A percentile compares a stretch with the other conserved stretches of the same genome.
Conservation (phyloP, 2,329 filamentous ascomycete genomes). For the Colletotrichum horii region DNA sequence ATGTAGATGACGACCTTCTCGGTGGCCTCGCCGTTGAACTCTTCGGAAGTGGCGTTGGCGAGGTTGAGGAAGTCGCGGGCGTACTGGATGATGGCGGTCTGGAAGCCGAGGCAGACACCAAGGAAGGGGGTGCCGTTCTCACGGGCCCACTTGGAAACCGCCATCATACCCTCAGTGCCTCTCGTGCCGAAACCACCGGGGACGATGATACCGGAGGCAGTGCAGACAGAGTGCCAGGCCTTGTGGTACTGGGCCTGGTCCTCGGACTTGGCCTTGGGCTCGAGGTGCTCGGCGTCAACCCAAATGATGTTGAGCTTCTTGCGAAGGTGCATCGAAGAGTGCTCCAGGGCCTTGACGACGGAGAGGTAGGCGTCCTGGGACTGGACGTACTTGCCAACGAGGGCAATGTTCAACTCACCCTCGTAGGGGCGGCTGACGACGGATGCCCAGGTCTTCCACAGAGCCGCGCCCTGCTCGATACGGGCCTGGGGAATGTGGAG, state of each 20-base stretch:
- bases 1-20: constrained; percentile 85
- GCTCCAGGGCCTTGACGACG: constrained; percentile 86
- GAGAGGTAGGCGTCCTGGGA: constrained; percentile 87
- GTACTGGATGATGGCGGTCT: constrained; percentile 89
- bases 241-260: constrained; percentile 80
- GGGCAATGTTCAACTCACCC: constrained; percentile 77
- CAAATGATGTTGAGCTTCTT: constrained; percentile 81
- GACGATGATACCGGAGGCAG: constrained; percentile 69
- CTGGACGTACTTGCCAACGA: constrained; percentile 91
- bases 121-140: constrained; percentile 82
- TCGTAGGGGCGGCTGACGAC: constrained; percentile 71
- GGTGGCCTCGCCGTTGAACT: constrained; percentile 60
- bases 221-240: constrained; percentile 82
- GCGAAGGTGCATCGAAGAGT: constrained; percentile 85
- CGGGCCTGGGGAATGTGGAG: constrained; percentile 58
- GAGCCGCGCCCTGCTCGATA: constrained; percentile 59
- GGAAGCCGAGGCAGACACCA: constrained; percentile 89
- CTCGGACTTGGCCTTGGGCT: constrained; percentile 63
- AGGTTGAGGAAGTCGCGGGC: constrained; percentile 78
- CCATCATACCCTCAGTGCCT: constrained; percentile 90
- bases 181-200: constrained; percentile 82
- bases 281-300: constrained; percentile 86
- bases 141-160: constrained; percentile 85
- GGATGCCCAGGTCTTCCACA: constrained; percentile 69
- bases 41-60: constrained; percentile 58